Evolutionary conservation across 2,329 filamentous ascomycete species (phyloP).

Genomic region (Aureobasidium leucospermi): DNA sequence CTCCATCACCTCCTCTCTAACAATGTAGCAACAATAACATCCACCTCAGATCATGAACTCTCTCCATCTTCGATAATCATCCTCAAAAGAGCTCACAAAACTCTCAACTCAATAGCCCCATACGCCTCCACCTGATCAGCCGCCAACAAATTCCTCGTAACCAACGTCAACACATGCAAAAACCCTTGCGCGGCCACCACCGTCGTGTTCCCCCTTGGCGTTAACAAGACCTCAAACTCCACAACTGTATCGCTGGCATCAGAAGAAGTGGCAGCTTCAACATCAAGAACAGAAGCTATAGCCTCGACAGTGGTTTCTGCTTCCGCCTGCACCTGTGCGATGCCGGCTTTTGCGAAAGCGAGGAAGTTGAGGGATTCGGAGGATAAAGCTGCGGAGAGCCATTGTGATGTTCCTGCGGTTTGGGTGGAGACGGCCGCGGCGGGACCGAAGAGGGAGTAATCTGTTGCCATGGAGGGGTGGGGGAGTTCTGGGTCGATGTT

Average conservation of each 20-base stretch:
- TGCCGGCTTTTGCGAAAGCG: conserved; percentile 46
- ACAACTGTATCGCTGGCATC: conserved; percentile 39
- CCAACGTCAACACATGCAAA: conserved; percentile 64
- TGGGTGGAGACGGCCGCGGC: conserved; percentile 43
- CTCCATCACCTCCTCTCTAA: no score
- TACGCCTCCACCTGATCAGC: conserved; percentile 52
- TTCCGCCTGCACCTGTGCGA: conserved; percentile 29
- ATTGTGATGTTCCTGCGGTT: conserved; percentile 39
- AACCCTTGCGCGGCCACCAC: conserved; percentile 67
- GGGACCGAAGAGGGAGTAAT: conserved; percentile 40
- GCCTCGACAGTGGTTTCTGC: conserved; percentile 14
- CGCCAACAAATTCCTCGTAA: conserved; percentile 37
- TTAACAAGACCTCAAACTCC: conserved; percentile 62
- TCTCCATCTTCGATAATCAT: no score
- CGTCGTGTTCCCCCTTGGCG: conserved; percentile 46
- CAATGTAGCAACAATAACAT: no score
- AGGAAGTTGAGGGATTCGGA: conserved; percentile 57
- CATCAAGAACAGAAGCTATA: not conserved
- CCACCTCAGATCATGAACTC: no score
- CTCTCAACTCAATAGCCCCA: not conserved
- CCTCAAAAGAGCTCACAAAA: not conserved
- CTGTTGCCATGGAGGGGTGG: not conserved
- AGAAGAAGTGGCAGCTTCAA: conserved; percentile 16
- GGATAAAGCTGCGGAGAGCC: conserved; percentile 48
- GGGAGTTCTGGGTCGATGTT: not conserved